phyloP scores from a whole-genome alignment of 306 rosid species.

The Arachis hypogaea region DNA sequence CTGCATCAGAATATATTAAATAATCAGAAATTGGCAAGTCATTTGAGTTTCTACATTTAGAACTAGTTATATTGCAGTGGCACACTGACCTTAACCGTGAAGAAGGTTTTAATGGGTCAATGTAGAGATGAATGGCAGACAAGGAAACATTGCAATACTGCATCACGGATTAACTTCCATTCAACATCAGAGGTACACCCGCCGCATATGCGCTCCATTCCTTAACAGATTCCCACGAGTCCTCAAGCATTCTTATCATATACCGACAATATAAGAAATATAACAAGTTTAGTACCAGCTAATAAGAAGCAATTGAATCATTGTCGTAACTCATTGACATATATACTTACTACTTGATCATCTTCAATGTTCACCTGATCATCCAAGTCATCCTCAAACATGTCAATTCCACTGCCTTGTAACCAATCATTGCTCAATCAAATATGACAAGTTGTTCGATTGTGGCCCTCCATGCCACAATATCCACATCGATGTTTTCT shows the following conservation, averaged over 20 bases:
- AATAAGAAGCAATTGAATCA: too few species aligned
- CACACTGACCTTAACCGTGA: conserved; percentile 57
- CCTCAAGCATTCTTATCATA: conserved; percentile 54
- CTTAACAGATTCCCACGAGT: conserved; percentile 82
- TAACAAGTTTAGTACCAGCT: too few species aligned
- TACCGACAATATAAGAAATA: too few species aligned
- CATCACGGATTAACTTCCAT: conserved; percentile 77
- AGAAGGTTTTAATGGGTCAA: conserved; percentile 72
- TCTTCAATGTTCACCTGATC: too few species aligned
- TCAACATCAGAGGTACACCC: conserved; percentile 76
- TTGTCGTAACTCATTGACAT: too few species aligned
- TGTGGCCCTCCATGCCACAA: too few species aligned
- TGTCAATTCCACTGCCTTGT: too few species aligned
- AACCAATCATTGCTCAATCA: too few species aligned
- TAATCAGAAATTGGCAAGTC: background rate
- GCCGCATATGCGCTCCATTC: conserved; percentile 95
- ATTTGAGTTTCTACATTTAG: background rate
- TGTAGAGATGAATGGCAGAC: conserved; percentile 86
- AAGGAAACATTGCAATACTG: conserved; percentile 87
- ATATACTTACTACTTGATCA: too few species aligned
- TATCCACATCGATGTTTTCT: too few species aligned
- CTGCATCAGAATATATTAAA: conserved; percentile 1
- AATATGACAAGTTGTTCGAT: too few species aligned
- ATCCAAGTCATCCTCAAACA: too few species aligned
- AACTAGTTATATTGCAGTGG: background rate